Evolutionary conservation across 1,139 yeast genomes (phyloP).

Genomic region (Saccharomyces pastorianus): DNA sequence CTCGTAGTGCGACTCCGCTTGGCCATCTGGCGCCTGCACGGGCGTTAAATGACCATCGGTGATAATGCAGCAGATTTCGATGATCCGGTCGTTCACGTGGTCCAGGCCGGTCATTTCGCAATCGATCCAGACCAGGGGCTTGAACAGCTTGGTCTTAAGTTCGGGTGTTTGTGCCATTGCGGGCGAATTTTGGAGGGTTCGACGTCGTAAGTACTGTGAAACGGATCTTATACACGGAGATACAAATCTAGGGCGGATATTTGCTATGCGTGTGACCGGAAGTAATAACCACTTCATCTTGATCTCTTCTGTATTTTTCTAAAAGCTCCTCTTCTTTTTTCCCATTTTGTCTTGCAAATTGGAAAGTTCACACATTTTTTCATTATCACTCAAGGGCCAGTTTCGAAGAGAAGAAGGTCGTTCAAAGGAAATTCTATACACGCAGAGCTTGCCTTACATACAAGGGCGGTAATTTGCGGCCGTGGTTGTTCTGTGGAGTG

Average conservation of each 20-base stretch:
- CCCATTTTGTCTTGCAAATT: not conserved
- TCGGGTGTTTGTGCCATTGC: not conserved
- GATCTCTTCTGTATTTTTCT: not conserved
- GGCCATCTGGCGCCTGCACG: not conserved
- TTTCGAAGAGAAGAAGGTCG: not conserved
- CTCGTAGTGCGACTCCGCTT: constrained; percentile 43
- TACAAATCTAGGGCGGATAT: not conserved
- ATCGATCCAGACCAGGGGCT: constrained; percentile 74
- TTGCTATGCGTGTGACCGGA: not conserved
- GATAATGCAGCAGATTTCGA: constrained; percentile 84
- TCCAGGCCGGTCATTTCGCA: constrained; percentile 93
- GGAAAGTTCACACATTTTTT: not conserved
- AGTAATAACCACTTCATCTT: not conserved
- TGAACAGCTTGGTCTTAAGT: constrained; percentile 9
- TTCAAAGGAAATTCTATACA: not conserved
- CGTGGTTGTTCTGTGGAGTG: not conserved
- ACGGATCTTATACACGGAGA: not conserved
- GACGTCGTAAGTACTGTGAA: not conserved
- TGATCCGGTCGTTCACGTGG: constrained; percentile 61
- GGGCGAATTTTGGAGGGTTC: not conserved
- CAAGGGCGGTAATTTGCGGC: not conserved
- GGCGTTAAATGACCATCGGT: constrained; percentile 76
- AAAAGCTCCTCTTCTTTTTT: not conserved
- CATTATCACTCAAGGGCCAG: not conserved
- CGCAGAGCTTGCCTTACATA: not conserved